A percentile compares a stretch with the other conserved stretches of the same genome.
phyloP scores from a whole-genome alignment of 345 rosid species.

The Brassica cretica region DNA sequence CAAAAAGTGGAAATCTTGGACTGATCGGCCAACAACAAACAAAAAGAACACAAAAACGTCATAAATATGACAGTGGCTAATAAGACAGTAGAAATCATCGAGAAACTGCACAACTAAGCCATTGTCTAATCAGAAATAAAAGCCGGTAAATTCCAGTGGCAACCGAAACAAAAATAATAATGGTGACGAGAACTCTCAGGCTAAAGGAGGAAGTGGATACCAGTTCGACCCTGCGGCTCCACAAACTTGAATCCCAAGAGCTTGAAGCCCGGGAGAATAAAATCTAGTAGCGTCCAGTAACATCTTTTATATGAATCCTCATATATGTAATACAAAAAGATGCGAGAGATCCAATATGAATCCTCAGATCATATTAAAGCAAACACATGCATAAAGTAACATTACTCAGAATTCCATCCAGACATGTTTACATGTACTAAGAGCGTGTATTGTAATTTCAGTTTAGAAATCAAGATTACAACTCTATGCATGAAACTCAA shows the following conservation, averaged over 20 bases:
- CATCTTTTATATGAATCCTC: neutral
- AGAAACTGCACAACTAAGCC: too few relatives aligned
- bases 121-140: too few relatives aligned
- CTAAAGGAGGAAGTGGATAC: conserved; percentile 43
- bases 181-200: neutral
- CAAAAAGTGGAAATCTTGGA: neutral
- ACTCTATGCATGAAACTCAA: conserved; percentile 9
- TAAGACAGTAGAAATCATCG: too few relatives aligned
- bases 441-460: conserved; percentile 11
- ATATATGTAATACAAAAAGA: neutral
- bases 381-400: neutral
- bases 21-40: too few relatives aligned
- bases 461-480: neutral
- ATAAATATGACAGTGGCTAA: too few relatives aligned
- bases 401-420: neutral
- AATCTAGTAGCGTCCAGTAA: conserved; percentile 94
- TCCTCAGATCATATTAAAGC: conserved; percentile 16
- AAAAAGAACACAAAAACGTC: too few relatives aligned
- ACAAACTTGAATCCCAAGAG: conserved; percentile 91
- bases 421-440: neutral
- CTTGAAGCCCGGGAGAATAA: conserved; percentile 86
- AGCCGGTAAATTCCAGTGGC: neutral
- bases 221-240: conserved; percentile 98
- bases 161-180: neutral
- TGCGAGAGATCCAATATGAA: too few relatives aligned